Evolutionary conservation across 2,329 filamentous ascomycete genomes (phyloP), one percentile per base, ranked within the genome.

Genomic region (Aureobasidium sp.): DNA sequence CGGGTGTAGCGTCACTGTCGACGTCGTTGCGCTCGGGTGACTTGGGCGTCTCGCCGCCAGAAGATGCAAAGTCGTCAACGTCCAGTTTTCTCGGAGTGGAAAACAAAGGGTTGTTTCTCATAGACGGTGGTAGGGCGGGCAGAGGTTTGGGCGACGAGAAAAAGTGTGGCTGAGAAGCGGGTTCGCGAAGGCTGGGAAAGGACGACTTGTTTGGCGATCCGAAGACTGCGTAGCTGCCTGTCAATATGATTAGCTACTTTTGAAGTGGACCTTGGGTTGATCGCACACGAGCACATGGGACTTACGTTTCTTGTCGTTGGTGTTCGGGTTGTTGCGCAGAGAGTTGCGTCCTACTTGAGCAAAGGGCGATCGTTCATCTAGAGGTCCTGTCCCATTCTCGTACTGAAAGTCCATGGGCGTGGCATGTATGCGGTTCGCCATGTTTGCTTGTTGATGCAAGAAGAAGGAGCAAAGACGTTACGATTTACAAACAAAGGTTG

Each of bases 321-420:
- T 59, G 64, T 61, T 37, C 60, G 67, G 53, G 45, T 69, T 70
- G 56, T 68, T 65, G 57, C 57, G 57, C 63, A 73, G 70, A 29
- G 72, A 65, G 64, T 73, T 75, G 59, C 76, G 69, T 67, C 69
- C 69, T 42, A 74, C 39, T 55, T 71, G 68, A 25, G 71, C 71
- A 64, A 81, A 83, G 1, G 80, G 79, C 42, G 80, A 82, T 53
- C 71, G 72, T 31, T 69, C 68, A 68, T 82, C 78, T 2, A 79
- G 65, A 5, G 77, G 77, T 25, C 78, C 79, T 3, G 70, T 74
- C 34, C 73, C 68, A 65, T 81, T 81, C 61, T 79, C 70, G 67
- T 74, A 83, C 67, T 81, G 75, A 70, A 80, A 83, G 70, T 83
- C 81, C 81, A 83, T 83, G 61, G 78, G 79, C 51, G 76, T 75